Conservation (phyloP, 2,329 filamentous ascomycete species). For the Pseudopithomyces maydicus region DNA sequence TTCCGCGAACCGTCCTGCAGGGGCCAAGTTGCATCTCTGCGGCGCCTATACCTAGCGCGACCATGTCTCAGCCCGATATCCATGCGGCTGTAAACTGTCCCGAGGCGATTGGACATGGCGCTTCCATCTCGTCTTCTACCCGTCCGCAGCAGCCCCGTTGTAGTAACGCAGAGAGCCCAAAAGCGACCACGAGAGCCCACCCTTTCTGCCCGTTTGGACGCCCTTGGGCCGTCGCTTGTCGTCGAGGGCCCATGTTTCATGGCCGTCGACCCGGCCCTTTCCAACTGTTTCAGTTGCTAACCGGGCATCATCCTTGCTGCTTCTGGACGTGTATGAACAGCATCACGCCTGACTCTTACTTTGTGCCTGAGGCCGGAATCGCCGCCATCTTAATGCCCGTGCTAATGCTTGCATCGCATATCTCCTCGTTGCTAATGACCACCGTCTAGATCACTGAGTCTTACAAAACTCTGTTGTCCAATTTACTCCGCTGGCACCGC, state of each 20-base stretch:
- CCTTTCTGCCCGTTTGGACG: constrained; percentile 7
- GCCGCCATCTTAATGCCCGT: constrained; percentile 18
- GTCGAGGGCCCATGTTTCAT: constrained; percentile 12
- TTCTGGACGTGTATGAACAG: constrained; percentile 8
- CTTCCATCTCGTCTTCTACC: constrained; percentile 9
- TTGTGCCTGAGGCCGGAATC: constrained; percentile 12
- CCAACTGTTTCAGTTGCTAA: constrained; percentile 27
- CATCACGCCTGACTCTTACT: constrained; percentile 14
- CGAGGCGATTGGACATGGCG: constrained; percentile 32
- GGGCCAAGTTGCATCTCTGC: constrained; percentile 41
- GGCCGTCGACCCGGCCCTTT: constrained; percentile 25
- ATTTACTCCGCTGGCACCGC: background rate
- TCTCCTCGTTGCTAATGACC: constrained; percentile 9
- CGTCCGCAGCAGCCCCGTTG: constrained; percentile 9
- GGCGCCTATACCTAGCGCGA: constrained; percentile 42
- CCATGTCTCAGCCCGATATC: constrained; percentile 23
- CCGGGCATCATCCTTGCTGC: constrained; percentile 5
- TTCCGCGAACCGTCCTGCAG: constrained; percentile 30
- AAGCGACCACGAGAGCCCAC: background rate
- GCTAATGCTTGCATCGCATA: constrained; percentile 19
- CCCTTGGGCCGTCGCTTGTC: constrained; percentile 3
- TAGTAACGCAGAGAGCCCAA: constrained; percentile 3
- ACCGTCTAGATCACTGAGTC: background rate
- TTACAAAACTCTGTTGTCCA: constrained; percentile 3
- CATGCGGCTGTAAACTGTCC: constrained; percentile 30